These are phyloP conservation scores for Arthrobotrys musiformis DNA, from an alignment of 2,329 filamentous ascomycete genomes.

Conservation along the genomic window DNA sequence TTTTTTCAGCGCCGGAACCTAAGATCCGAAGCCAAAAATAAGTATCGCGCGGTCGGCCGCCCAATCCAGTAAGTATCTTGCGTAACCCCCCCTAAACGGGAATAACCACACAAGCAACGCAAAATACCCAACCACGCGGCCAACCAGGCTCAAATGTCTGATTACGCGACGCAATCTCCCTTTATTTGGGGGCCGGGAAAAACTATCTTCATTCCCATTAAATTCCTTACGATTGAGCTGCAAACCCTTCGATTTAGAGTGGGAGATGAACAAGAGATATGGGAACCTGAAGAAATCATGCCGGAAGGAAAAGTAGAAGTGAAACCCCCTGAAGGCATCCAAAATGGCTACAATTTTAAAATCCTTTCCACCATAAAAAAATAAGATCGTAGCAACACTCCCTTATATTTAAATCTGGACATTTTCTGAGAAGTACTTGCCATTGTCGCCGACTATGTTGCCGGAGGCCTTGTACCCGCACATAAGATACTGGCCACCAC, in stretches of 20 bases:
- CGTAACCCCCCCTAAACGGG: constrained; percentile 39
- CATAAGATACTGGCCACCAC: constrained; percentile 46
- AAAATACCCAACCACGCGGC: constrained; percentile 31
- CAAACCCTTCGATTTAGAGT: too few relatives aligned
- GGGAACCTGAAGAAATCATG: too few relatives aligned
- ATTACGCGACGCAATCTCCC: too few relatives aligned
- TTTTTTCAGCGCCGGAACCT: constrained; percentile 14
- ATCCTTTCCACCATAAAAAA: too few relatives aligned
- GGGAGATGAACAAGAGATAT: too few relatives aligned
- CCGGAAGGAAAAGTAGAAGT: too few relatives aligned
- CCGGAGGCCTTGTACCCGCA: constrained; percentile 49
- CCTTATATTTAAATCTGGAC: constrained; percentile 37
- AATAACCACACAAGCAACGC: constrained; percentile 45
- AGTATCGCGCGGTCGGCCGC: constrained; percentile 13
- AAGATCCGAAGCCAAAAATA: constrained; percentile 22
- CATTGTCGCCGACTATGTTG: constrained; percentile 45
- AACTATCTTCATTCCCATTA: constrained; percentile 5
- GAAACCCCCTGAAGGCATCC: too few relatives aligned
- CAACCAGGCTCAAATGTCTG: constrained; percentile 24
- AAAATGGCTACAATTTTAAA: too few relatives aligned
- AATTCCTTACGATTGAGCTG: background rate
- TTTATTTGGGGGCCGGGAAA: background rate
- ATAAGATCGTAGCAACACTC: too few relatives aligned
- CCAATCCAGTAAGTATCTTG: constrained; percentile 47
- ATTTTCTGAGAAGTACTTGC: constrained; percentile 45